Evolutionary conservation across 2,329 filamentous ascomycete species (phyloP), one percentile per base, ranked within the genome.

Genomic region (Magnaporthiopsis incrustans): DNA sequence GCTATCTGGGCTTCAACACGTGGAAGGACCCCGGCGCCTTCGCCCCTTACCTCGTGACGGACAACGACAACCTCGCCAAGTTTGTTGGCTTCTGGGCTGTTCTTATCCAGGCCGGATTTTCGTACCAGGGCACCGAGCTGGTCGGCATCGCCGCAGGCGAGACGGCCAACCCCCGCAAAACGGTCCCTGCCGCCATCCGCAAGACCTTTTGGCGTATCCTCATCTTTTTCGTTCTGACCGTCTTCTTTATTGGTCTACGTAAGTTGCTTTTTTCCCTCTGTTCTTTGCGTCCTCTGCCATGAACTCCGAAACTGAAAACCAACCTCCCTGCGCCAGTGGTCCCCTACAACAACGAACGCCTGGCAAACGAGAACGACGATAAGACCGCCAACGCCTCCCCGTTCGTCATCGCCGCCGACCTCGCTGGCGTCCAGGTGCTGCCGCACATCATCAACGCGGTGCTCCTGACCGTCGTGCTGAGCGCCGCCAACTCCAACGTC

Each of bases 141-240:
- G 89, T 92, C 11, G 90, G 87, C 67, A 85, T 94, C 60, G 89
- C 88, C n/a, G 90, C 90, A 5, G 90, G 89, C 66, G 90, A 94
- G 77, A 89, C 88, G 10, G 82, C 84, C 60, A 86, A 92, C 72
- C 90, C 90, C 7, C 82, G 84, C 69, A 89, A 87, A 75, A 87
- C 84, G 22, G 88, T 94, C 62, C 90, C 90, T 0, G 78, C 80
- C 15, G 90, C 90, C 30, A 90, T 92, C 70, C 84, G 85, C 62
- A 89, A 85, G 77, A 90, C 89, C 0, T 92, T 90, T 74, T 90
- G 86, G 82, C 85, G 88, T 64, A 90, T 93, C 68, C 81, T 92
- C 62, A 77, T 82, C 67, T 82, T 92, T 68, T 92, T 90, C 73
- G 78, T 88, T 62, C 75, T 80, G 62, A 85, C 81, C 64, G 78